Conservation (phyloP, 2,329 filamentous ascomycete genomes). For the Fusarium oligoseptatum region DNA sequence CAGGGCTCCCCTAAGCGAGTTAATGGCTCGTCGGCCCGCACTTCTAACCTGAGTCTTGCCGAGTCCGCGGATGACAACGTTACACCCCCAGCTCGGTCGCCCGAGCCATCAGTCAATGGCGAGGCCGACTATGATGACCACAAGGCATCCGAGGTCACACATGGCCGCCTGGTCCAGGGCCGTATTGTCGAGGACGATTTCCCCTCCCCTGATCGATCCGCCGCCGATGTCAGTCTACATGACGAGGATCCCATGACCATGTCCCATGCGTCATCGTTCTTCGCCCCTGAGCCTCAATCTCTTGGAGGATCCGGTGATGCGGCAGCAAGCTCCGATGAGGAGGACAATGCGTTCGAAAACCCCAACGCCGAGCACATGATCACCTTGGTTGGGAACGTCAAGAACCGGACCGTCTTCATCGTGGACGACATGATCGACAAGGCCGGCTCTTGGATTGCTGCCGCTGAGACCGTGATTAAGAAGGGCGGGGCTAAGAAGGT, state of each 20-base stretch:
- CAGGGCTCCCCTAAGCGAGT: slow-evolving; percentile 59
- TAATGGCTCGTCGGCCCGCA: slow-evolving; percentile 35
- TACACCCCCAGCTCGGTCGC: slow-evolving; percentile 43
- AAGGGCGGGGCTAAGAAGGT: slow-evolving; percentile 91
- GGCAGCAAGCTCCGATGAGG: slow-evolving; percentile 86
- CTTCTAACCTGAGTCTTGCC: slow-evolving; percentile 20
- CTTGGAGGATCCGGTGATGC: slow-evolving; percentile 89
- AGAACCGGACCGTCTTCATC: slow-evolving; percentile 88
- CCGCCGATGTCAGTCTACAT: slow-evolving; percentile 72
- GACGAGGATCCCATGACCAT: slow-evolving; percentile 87
- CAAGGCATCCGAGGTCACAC: slow-evolving; percentile 89
- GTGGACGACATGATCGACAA: slow-evolving; percentile 99
- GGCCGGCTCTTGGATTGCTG: slow-evolving; percentile 95
- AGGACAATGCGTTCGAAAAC: slow-evolving; percentile 89
- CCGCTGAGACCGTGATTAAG: slow-evolving; percentile 96
- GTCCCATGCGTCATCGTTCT: slow-evolving; percentile 84
- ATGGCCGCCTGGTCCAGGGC: slow-evolving; percentile 90
- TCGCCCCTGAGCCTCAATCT: slow-evolving; percentile 75
- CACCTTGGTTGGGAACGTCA: slow-evolving; percentile 96
- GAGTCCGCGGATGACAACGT: slow-evolving; percentile 29
- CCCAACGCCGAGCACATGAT: slow-evolving; percentile 92
- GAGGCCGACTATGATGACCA: slow-evolving; percentile 77
- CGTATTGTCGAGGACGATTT: slow-evolving; percentile 97
- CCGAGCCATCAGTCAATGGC: slow-evolving; percentile 49
- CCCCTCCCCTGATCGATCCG: slow-evolving; percentile 80